Base-by-base conservation (phyloP, 805 yeast genomes). In the Candida peoriensis region DNA sequence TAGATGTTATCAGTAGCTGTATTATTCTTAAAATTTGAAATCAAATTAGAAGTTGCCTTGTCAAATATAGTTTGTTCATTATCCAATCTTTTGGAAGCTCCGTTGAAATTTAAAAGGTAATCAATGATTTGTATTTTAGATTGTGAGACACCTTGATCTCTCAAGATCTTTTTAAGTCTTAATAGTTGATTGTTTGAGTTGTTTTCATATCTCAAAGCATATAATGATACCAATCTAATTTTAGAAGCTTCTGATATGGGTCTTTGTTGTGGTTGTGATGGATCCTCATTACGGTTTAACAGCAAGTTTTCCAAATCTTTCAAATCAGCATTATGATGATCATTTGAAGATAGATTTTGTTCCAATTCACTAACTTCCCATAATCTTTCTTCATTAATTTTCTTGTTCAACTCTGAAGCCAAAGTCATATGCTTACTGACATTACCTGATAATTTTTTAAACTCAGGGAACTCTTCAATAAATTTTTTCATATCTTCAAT, bases 401-500 rank as follows among this genome's bases (percentile, higher is more conserved):
- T 72, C 39, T 80, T 74, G 51, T 88, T 94, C 36, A 93, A 72
- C 52, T 90, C 97, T 17, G 90, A 75, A 7, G 90, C 89, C 16
- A 93, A 68, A 15, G 94, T 76, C 72, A 93, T 88, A 59, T 93
- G 98, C 52, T 90, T 93, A 20, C 94, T 74, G 9, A 93, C 87
- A 55, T 89, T 90, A 22, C 86, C 78, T 9, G 95, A 83, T 22
- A 90, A 66, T 53, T 84, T 87, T 46, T 87, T 81, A 57, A 85
- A 89, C 55, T 93, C 98, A 2, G 99, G 99, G 51, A 83, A 88
- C 43, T 86, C 86, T 39, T 89, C 96, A 37, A 93, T 78, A 50
- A 90, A 85, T 48, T 78, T 77, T 58, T 90, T 93, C 76, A 93
- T 83, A 51, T 93, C 98, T 14, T 84, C 78, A 30, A 93, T 76